Percentiles rank a stretch among this genome's conserved stretches.
phyloP scores from a whole-genome alignment of 148 eudicot genomes.

The Cornus kousa region DNA sequence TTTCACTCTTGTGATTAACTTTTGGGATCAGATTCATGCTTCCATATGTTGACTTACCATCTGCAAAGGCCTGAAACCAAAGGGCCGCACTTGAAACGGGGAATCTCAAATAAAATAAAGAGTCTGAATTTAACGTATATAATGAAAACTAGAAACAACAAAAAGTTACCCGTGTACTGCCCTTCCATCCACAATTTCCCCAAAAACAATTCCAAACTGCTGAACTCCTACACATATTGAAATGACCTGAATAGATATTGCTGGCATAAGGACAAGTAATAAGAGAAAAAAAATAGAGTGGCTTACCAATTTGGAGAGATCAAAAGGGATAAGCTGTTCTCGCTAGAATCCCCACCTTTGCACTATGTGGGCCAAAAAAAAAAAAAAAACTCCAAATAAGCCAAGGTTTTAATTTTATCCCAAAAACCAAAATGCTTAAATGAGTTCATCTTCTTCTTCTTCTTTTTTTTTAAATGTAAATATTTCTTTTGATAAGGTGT shows the following conservation, averaged over 20 bases:
- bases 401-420: not conserved
- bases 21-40: conserved; percentile 29
- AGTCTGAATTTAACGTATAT: too few species aligned
- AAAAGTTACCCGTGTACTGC: conserved; percentile 43
- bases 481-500: not conserved
- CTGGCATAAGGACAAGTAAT: not conserved
- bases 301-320: conserved; percentile 63
- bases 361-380: conserved; percentile 35
- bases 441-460: not conserved
- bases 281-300: not conserved
- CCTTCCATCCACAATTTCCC: conserved; percentile 83
- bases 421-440: not conserved
- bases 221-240: conserved; percentile 35
- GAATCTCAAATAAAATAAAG: not conserved
- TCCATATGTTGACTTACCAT: conserved; percentile 30
- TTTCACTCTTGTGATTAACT: conserved; percentile 34
- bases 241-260: not conserved
- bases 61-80: conserved; percentile 52
- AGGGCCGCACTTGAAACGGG: not conserved
- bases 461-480: too few species aligned
- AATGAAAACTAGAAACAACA: not conserved
- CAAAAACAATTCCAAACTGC: conserved; percentile 68
- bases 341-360: conserved; percentile 58
- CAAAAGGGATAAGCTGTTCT: conserved; percentile 53
- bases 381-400: conserved; percentile 2